Percentiles rank a stretch among this genome's conserved stretches.
These are phyloP conservation scores for Ganoderma boninense DNA, from an alignment of 1,284 basidiomycete species.

Conservation along the genomic window DNA sequence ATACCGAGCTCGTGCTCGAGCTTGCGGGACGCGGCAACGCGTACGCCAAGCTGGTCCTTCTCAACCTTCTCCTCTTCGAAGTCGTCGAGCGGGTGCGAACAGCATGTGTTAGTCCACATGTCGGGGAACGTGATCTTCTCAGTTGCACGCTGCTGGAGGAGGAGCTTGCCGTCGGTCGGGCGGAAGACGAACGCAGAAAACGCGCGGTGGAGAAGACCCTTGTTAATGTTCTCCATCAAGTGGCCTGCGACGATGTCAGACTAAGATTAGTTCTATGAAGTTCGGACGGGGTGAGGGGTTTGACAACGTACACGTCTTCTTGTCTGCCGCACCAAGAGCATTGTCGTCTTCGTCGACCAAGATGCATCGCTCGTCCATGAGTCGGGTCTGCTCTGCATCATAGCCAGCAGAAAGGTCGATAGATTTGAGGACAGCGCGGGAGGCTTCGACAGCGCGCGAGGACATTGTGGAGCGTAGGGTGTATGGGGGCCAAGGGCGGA, in stretches of 20 bases:
- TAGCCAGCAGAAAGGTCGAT: conserved; percentile 76
- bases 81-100: conserved; percentile 96
- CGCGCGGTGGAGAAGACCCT: conserved; percentile 95
- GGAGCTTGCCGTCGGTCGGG: conserved; percentile 92
- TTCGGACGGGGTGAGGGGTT: not conserved
- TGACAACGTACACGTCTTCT: conserved; percentile 88
- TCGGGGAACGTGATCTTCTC: conserved; percentile 99
- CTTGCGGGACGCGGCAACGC: conserved; percentile 92
- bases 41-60: conserved; percentile 85
- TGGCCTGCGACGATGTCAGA: conserved; percentile 68
- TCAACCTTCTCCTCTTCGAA: conserved; percentile 86
- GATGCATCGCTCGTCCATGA: conserved; percentile 99
- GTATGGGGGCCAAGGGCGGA: conserved; percentile 8
- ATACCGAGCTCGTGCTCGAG: conserved; percentile 98
- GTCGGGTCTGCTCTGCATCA: conserved; percentile 82
- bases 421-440: conserved; percentile 67
- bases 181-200: conserved; percentile 99
- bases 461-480: conserved; percentile 39
- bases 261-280: not conserved
- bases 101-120: conserved; percentile 99
- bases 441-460: conserved; percentile 61
- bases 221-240: conserved; percentile 97
- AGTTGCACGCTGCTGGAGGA: conserved; percentile 93
- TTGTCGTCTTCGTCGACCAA: conserved; percentile 92
- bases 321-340: conserved; percentile 91